Base-by-base conservation (phyloP, 345 rosid species). In the Camelina hispida region DNA sequence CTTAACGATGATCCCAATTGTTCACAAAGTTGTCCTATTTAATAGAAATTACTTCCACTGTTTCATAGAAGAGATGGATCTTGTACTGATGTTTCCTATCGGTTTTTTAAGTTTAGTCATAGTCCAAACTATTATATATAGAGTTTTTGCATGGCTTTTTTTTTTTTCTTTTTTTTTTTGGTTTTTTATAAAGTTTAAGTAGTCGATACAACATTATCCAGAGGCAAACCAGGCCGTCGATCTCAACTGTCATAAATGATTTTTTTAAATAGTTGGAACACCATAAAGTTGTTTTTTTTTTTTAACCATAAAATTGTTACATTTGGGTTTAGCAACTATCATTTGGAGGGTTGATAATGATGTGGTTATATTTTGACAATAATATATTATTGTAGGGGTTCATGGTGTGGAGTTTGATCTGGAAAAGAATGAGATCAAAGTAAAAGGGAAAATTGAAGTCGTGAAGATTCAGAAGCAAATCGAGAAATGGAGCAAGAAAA, bases 351-450 rank as follows among this genome's bases (percentile, higher is more conserved):
- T 18, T 1, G 2, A 12, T 51, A 13, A 16, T 20, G 15, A 35
- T 63, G 15, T 25, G 9, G 37, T 56, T 17, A 9, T 25, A 60
- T 14, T 12, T 38, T 69, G 25, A 23, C 42, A 55, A 52, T 48
- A 18, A 54, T 53, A 43, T 15, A 62, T 9, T 9, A 57, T 48
- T 62, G 50, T 32, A 92, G 97, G 96, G 47, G 85, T 93, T 43
- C 91, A 86, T n/a, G 73, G 78, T 6, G 98, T 87, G 69, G 93
- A 87, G 0, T 51, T 74, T 42, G 83, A 83, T 73, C 4, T 75
- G 50, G 89, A 90, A 72, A 90, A 91, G 73, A 68, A 80, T 51
- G 95, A 93, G 58, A 77, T 93, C 47, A 93, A 86, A 80, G 97
- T 89, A 55, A 87, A 84, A 77, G 97, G 98, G 0, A 82, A 12